Percentiles rank a stretch among this genome's conserved stretches.
phyloP scores from a whole-genome alignment of 805 yeast genomes.

The Saccharomycopsis lassenensis region DNA sequence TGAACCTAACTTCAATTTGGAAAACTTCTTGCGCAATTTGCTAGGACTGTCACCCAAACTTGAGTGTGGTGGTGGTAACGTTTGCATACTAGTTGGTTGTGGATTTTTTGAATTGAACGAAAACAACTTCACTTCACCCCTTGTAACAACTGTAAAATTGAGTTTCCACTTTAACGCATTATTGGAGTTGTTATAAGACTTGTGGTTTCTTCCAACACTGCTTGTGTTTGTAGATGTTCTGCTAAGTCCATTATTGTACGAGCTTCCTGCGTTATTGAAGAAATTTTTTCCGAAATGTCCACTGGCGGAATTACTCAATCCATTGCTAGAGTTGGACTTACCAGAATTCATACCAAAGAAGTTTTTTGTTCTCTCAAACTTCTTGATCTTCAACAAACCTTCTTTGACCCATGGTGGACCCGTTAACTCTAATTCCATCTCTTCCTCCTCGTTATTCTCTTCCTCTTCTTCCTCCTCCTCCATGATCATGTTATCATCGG shows the following conservation, averaged over 20 bases:
- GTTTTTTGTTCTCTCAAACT: constrained; percentile 13
- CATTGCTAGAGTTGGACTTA: not conserved
- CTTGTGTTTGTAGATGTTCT: constrained; percentile 16
- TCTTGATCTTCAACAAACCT: constrained; percentile 39
- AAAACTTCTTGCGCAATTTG: constrained; percentile 16
- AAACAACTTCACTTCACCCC: constrained; percentile 53
- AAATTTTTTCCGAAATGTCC: constrained; percentile 9
- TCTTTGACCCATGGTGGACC: constrained; percentile 78
- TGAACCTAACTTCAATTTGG: constrained; percentile 13
- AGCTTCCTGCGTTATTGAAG: constrained; percentile 7
- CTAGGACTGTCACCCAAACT: constrained; percentile 1
- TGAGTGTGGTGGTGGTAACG: not conserved
- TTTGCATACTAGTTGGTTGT: no score
- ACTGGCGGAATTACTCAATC: constrained; percentile 2
- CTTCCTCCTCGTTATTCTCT: constrained; percentile 34
- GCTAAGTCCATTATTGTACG: not conserved
- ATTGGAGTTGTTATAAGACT: constrained; percentile 16
- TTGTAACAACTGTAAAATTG: constrained; percentile 54
- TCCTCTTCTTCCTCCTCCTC: constrained; percentile 13
- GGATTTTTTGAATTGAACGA: constrained; percentile 29
- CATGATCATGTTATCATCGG: not conserved
- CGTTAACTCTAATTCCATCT: constrained; percentile 47
- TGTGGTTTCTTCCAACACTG: constrained; percentile 21
- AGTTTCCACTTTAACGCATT: constrained; percentile 30
- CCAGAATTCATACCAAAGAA: constrained; percentile 11